phyloP scores from a whole-genome alignment of 352 stramenopile genomes.

The Globisporangium alternatum region DNA sequence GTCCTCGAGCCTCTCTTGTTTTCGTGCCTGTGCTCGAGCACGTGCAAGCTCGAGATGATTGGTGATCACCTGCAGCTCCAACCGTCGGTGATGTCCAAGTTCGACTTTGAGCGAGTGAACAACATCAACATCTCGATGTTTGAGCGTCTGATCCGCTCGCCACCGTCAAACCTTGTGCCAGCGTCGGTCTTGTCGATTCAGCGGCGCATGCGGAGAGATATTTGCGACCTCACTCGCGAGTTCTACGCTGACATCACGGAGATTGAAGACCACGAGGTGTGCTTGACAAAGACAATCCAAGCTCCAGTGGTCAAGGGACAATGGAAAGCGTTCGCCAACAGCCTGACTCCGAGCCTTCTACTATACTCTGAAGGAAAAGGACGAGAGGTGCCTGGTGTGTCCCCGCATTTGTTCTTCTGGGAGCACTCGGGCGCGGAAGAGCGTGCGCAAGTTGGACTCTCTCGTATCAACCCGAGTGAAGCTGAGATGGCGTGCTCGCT shows the following conservation, averaged over 20 bases:
- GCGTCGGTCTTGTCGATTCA: slow-evolving; percentile 85
- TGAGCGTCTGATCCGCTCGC: slow-evolving; percentile 78
- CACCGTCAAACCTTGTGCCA: slow-evolving; percentile 53
- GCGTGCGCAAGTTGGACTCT: slow-evolving; percentile 66
- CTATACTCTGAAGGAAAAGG: slow-evolving; percentile 37
- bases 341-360: slow-evolving; percentile 8
- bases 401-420: slow-evolving; percentile 85
- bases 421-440: slow-evolving; percentile 64
- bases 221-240: slow-evolving; percentile 80
- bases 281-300: slow-evolving; percentile 53
- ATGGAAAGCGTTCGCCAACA: neutral
- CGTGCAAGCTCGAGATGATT: slow-evolving; percentile 88
- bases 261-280: slow-evolving; percentile 79
- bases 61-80: slow-evolving; percentile 87
- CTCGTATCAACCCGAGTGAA: slow-evolving; percentile 68
- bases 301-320: neutral
- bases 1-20: slow-evolving; percentile 88
- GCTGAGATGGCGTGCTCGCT: slow-evolving; percentile 78
- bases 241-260: slow-evolving; percentile 79
- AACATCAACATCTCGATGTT: slow-evolving; percentile 91
- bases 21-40: slow-evolving; percentile 78
- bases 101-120: slow-evolving; percentile 83
- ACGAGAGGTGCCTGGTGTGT: slow-evolving; percentile 76
- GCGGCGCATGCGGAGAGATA: slow-evolving; percentile 84
- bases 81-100: slow-evolving; percentile 77